Conservation (phyloP, 1,284 basidiomycete genomes). For the Cutaneotrichosporon cyanovorans region DNA sequence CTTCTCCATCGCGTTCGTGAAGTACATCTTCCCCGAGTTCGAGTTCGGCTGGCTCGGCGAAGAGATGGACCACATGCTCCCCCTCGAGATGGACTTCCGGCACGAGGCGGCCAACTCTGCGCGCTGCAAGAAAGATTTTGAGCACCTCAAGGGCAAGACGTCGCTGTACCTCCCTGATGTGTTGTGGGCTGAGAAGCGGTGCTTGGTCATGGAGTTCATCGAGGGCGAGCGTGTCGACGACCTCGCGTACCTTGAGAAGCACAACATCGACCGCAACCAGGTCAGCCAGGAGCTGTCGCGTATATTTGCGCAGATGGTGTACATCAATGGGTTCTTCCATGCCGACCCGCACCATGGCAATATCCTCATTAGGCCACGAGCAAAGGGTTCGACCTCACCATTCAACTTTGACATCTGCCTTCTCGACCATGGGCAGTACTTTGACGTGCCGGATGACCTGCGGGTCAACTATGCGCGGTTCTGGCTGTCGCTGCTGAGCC, state of each 20-base stretch:
- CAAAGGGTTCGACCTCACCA: slow-evolving; percentile 59
- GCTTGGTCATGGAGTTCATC: slow-evolving; percentile 86
- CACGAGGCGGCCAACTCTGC: slow-evolving; percentile 84
- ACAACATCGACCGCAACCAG: slow-evolving; percentile 87
- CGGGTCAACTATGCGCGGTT: slow-evolving; percentile 57
- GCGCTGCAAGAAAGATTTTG: slow-evolving; percentile 66
- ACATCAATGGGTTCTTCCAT: slow-evolving; percentile 66
- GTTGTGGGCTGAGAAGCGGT: slow-evolving; percentile 71
- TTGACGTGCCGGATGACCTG: slow-evolving; percentile 70
- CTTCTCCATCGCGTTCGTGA: slow-evolving; percentile 66
- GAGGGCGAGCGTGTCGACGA: slow-evolving; percentile 86
- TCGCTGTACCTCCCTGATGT: slow-evolving; percentile 88
- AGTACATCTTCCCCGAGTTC: slow-evolving; percentile 60
- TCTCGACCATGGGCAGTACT: slow-evolving; percentile 80
- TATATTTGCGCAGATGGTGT: slow-evolving; percentile 87
- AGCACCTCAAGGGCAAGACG: slow-evolving; percentile 54
- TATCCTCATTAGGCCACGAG: slow-evolving; percentile 74
- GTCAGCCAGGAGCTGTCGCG: slow-evolving; percentile 81
- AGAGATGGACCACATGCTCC: slow-evolving; percentile 86
- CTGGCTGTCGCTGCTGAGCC: slow-evolving; percentile 77
- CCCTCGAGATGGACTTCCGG: slow-evolving; percentile 73
- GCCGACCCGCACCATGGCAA: slow-evolving; percentile 59
- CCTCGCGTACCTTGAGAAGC: slow-evolving; percentile 69
- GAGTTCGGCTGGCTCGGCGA: slow-evolving; percentile 92
- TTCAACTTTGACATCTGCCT: slow-evolving; percentile 93